Conservation (phyloP, 2,329 filamentous ascomycete species). For the Trichothecium roseum region DNA sequence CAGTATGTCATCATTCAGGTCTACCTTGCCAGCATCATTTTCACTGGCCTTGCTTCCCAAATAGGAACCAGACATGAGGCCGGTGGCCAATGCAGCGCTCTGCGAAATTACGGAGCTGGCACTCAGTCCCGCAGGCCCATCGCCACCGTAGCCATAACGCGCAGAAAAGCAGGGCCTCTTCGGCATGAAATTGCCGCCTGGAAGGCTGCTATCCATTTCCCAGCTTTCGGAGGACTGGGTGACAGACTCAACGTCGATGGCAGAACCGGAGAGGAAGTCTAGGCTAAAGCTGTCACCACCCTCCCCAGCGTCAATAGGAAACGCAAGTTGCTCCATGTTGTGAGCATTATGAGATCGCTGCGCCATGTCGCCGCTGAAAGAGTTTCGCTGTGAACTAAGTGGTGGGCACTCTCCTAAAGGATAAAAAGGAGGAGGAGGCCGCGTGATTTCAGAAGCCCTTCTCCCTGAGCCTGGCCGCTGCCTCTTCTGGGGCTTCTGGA, state of each 20-base stretch:
- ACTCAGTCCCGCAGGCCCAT: conserved; percentile 16
- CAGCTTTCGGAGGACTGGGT: conserved; percentile 15
- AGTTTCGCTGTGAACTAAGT: conserved; percentile 9
- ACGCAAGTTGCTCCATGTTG: conserved; percentile 3
- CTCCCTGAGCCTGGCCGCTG: conserved; percentile 14
- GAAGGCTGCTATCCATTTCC: conserved; percentile 14
- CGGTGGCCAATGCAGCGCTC: conserved; percentile 13
- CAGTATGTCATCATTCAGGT: too few relatives aligned
- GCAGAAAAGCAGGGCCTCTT: too few relatives aligned
- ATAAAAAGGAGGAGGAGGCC: conserved; percentile 19
- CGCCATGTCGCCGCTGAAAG: conserved; percentile 3
- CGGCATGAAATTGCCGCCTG: conserved; percentile 7
- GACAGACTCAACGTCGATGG: conserved; percentile 16
- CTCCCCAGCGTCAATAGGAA: conserved; percentile 16
- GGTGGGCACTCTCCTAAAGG: conserved; percentile 10
- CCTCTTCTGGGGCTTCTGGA: conserved; percentile 16
- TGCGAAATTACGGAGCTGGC: conserved; percentile 17
- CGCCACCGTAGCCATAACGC: conserved; percentile 14
- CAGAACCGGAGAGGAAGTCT: conserved; percentile 15
- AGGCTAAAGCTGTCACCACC: conserved; percentile 14
- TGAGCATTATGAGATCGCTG: neutral
- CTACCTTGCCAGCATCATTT: too few relatives aligned
- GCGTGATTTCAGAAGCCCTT: conserved; percentile 18
- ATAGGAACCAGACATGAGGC: too few relatives aligned
- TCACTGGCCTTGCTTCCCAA: too few relatives aligned